Evolutionary conservation across 257 asterid species (phyloP), one percentile per base, ranked within the genome.

Genomic region (Penstemon barbatus): DNA sequence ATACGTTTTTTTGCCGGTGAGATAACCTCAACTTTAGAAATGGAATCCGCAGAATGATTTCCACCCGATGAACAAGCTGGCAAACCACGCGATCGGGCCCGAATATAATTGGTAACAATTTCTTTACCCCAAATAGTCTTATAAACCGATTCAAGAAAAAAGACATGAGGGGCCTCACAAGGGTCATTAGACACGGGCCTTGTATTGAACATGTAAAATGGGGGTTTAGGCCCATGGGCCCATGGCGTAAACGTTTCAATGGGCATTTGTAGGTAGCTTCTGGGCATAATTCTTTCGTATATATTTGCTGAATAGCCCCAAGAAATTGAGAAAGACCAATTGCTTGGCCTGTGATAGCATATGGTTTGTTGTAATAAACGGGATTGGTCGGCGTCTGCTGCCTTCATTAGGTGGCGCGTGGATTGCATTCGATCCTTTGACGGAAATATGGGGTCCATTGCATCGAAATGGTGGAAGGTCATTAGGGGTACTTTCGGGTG

Each of bases 401-500:
- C 87, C 72, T 70, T 81, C 89, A 83, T 83, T 36, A 86, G 84
- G 82, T 86, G 89, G 78, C 77, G 78, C 70, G 83, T 74, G 52
- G 91, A 73, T 41, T 83, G 62, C 12, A 68, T 43, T 2, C 81
- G 82, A 60, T 81, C 77, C 84, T 54, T 83, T 37, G 55, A 15
- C 2, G 91, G 91, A 8, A 85, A 85, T 13, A 85, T 81, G 50
- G 91, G 91, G 6, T 75, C 78, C 78, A 83, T 15, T 2, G 75
- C 74, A 7, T 79, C 87, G 12, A 85, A 83, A 70, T 85, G 91
- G 15, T 85, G 91, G 75, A 85, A 83, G 18, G 88, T 76, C 82
- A 85, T 77, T 0, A 85, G 19, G 3, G 80, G 91, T 3, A 74
- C 73, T 70, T 81, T 79, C 5, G 87, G 92, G 63, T 83, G 89